A percentile compares a stretch with the other conserved stretches of the same genome.
Evolutionary conservation across 2,329 filamentous ascomycete species (phyloP).

Genomic region (Cladosporium velox): DNA sequence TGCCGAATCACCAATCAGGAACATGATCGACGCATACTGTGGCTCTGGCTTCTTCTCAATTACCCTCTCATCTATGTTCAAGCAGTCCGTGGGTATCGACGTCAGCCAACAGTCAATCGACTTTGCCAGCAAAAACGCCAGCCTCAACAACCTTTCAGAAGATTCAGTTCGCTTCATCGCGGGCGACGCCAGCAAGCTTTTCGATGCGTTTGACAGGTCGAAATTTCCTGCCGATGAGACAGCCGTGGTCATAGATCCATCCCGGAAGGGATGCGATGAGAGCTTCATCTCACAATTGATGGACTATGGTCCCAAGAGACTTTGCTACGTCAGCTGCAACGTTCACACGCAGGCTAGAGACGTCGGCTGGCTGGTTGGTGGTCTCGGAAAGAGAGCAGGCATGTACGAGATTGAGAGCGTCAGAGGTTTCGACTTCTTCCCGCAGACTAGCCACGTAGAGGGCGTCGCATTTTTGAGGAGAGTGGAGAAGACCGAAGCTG

Average conservation of each 20-base stretch:
- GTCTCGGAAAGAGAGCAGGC: conserved; percentile 49
- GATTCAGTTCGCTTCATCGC: conserved; percentile 80
- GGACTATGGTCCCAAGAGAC: conserved; percentile 71
- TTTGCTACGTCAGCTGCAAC: conserved; percentile 96
- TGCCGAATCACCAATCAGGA: conserved; percentile 60
- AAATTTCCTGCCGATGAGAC: conserved; percentile 77
- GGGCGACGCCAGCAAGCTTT: conserved; percentile 82
- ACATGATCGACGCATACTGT: conserved; percentile 96
- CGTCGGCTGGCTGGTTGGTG: conserved; percentile 81
- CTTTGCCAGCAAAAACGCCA: conserved; percentile 76
- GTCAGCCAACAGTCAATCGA: conserved; percentile 77
- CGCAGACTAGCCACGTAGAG: conserved; percentile 74
- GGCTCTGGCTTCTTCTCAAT: conserved; percentile 97
- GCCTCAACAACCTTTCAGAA: conserved; percentile 68
- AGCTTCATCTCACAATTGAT: conserved; percentile 81
- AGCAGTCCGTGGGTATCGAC: conserved; percentile 83
- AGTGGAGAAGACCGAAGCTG: conserved; percentile 30
- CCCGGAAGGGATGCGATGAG: conserved; percentile 88
- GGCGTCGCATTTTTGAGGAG: conserved; percentile 61
- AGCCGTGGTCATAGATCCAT: conserved; percentile 93
- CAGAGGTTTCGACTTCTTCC: conserved; percentile 95
- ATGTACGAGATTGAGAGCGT: conserved; percentile 86
- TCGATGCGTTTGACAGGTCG: conserved; percentile 62
- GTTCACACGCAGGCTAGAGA: conserved; percentile 97
- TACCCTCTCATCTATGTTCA: conserved; percentile 80